These are phyloP conservation scores for Rosa rugosa DNA, from an alignment of 306 rosid genomes.

Conservation along the genomic window DNA sequence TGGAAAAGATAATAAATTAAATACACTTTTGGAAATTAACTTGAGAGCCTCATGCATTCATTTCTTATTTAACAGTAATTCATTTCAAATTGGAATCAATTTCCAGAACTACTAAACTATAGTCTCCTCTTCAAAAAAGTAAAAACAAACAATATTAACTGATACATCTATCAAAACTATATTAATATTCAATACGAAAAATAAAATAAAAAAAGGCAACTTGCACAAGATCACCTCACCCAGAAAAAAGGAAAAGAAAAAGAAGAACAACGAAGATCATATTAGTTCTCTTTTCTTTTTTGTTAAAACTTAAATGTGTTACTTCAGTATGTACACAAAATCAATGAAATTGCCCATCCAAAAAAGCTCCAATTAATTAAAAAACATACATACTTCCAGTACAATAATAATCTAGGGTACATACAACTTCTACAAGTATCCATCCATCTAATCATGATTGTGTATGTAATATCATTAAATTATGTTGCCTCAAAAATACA, in stretches of 20 bases:
- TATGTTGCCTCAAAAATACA: not conserved
- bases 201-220: not conserved
- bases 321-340: not conserved
- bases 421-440: not conserved
- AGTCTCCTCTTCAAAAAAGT: not conserved
- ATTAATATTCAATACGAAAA: not conserved
- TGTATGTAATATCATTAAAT: not conserved
- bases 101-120: not conserved
- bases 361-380: not conserved
- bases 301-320: not conserved
- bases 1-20: not conserved
- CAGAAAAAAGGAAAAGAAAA: not conserved
- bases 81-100: not conserved
- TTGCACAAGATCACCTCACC: not conserved
- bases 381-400: not conserved
- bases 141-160: not conserved
- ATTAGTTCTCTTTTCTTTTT: not conserved
- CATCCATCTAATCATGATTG: not conserved
- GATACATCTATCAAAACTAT: not conserved
- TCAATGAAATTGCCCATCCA: not conserved
- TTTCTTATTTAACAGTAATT: not conserved
- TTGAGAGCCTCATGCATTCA: not conserved
- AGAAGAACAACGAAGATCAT: not conserved
- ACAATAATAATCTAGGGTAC: not conserved
- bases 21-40: not conserved